A percentile compares a stretch with the other conserved stretches of the same genome.
Evolutionary conservation across 148 eudicot genomes (phyloP).

Genomic region (Agrostemma githago): DNA sequence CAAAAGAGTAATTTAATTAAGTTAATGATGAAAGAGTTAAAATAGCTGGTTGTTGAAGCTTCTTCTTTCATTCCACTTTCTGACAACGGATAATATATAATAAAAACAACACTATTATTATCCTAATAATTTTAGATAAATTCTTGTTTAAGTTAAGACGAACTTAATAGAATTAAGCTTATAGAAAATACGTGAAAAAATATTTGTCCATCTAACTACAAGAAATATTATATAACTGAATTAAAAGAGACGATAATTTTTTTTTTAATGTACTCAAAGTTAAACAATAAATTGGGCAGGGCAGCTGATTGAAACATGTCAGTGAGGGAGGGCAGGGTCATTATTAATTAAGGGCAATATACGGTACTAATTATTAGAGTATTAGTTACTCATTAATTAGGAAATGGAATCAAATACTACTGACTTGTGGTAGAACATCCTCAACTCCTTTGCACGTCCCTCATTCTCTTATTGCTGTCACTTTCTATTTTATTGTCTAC

Average conservation of each 20-base stretch:
- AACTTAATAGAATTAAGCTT: too few species aligned
- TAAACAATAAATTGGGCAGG: neutral
- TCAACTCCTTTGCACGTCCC: conserved; percentile 20
- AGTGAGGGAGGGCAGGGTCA: neutral
- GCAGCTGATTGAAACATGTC: neutral
- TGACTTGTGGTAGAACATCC: conserved; percentile 8
- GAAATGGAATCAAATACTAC: conserved; percentile 7
- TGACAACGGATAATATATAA: neutral
- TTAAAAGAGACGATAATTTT: too few species aligned
- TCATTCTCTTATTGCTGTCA: neutral
- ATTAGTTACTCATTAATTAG: neutral
- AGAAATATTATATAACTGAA: too few species aligned
- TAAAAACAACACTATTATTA: neutral
- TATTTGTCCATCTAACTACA: too few species aligned
- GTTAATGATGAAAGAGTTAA: neutral
- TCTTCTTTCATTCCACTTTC: neutral
- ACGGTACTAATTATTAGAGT: too few species aligned
- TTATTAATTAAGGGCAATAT: too few species aligned
- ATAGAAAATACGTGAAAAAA: too few species aligned
- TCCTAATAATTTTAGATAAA: too few species aligned
- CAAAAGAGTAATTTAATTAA: too few species aligned
- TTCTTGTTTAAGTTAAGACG: too few species aligned
- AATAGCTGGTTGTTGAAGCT: neutral
- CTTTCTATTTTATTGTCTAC: neutral
- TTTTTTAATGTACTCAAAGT: neutral